These are phyloP conservation scores for Botrytis fragariae DNA, from an alignment of 2,329 filamentous ascomycete genomes.

Conservation along the genomic window DNA sequence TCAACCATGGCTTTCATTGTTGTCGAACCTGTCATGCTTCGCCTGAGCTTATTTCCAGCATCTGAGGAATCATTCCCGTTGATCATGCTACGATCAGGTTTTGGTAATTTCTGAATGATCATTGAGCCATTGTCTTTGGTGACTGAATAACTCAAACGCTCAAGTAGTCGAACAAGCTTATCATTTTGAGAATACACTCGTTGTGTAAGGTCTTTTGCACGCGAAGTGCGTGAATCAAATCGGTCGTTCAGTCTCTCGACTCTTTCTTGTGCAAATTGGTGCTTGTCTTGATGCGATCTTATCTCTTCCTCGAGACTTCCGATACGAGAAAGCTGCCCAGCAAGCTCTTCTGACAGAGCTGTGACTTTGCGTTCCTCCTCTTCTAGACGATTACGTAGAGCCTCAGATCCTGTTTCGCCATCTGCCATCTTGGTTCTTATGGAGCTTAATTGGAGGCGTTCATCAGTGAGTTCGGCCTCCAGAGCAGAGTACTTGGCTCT, in stretches of 20 bases:
- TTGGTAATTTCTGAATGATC: constrained; percentile 69
- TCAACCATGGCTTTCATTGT: constrained; percentile 56
- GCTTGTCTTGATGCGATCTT: constrained; percentile 63
- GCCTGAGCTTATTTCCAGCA: constrained; percentile 51
- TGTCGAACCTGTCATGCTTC: constrained; percentile 50
- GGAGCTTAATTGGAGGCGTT: constrained; percentile 65
- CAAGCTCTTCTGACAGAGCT: constrained; percentile 66
- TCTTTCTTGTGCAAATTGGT: constrained; percentile 53
- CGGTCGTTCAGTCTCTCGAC: constrained; percentile 52
- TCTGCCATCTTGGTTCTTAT: constrained; percentile 73
- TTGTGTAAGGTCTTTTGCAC: constrained; percentile 80
- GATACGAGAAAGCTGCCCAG: constrained; percentile 71
- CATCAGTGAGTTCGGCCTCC: constrained; percentile 58
- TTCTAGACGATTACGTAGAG: constrained; percentile 68
- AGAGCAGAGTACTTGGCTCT: constrained; percentile 54
- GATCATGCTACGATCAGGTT: constrained; percentile 58
- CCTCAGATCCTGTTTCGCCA: constrained; percentile 80
- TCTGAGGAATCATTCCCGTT: constrained; percentile 59
- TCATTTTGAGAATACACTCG: constrained; percentile 81
- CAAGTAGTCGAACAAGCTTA: constrained; percentile 76
- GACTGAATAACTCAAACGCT: constrained; percentile 82
- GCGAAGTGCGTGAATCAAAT: constrained; percentile 67
- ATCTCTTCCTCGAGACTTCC: constrained; percentile 76
- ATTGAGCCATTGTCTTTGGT: constrained; percentile 70
- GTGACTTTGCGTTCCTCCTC: constrained; percentile 72